Conservation (phyloP, 768 basidiomycete genomes). For the Tephrocybe sp. region DNA sequence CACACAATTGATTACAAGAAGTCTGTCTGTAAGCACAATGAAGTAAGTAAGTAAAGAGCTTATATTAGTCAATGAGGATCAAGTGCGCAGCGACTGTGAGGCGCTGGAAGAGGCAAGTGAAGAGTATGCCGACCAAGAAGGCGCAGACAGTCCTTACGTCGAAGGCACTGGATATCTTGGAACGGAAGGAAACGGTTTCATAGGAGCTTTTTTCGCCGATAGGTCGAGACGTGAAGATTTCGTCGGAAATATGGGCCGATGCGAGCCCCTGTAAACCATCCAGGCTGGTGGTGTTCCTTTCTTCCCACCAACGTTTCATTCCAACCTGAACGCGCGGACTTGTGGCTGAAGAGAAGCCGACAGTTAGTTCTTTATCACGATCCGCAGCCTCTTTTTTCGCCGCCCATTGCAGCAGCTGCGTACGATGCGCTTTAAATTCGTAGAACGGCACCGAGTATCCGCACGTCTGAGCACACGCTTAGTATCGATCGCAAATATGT, state of each 20-base stretch:
- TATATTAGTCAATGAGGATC: slow-evolving; percentile 12
- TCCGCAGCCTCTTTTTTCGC: slow-evolving; percentile 44
- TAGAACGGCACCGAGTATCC: slow-evolving; percentile 66
- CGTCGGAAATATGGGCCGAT: slow-evolving; percentile 24
- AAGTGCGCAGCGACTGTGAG: slow-evolving; percentile 9
- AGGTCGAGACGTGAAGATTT: slow-evolving; percentile 17
- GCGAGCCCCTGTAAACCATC: slow-evolving; percentile 56
- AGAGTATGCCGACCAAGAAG: slow-evolving; percentile 15
- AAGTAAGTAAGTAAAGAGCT: too few relatives aligned
- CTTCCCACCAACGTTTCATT: slow-evolving; percentile 56
- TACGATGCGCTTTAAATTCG: slow-evolving; percentile 55
- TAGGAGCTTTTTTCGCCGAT: slow-evolving; percentile 9
- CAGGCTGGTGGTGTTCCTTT: slow-evolving; percentile 48
- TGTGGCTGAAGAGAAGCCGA: slow-evolving; percentile 19
- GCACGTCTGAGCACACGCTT: slow-evolving; percentile 46
- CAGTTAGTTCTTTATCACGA: slow-evolving; percentile 18
- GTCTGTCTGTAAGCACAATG: too few relatives aligned
- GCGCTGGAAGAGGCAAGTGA: slow-evolving; percentile 13
- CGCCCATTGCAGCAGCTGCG: slow-evolving; percentile 49
- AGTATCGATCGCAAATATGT: neutral
- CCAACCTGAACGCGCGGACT: slow-evolving; percentile 31
- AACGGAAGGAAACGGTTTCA: slow-evolving; percentile 4
- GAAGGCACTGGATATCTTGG: slow-evolving; percentile 4
- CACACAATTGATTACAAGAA: too few relatives aligned
- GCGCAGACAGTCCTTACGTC: slow-evolving; percentile 14